Percentiles rank a stretch among this genome's conserved stretches.
Conservation (phyloP, 345 rosid species). For the Ailanthus altissimus region DNA sequence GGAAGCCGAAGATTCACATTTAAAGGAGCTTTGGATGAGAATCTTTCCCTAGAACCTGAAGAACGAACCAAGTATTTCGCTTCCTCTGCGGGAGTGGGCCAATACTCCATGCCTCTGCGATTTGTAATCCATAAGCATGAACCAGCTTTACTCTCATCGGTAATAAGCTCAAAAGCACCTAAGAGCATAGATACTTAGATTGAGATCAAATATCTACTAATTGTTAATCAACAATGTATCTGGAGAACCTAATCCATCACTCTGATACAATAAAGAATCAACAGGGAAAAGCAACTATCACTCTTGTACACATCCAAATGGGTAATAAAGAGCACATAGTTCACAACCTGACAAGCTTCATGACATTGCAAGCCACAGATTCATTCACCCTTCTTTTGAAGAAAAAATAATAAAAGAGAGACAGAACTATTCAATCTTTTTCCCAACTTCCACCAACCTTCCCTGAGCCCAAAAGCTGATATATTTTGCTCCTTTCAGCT, state of each 20-base stretch:
- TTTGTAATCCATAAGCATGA: constrained; percentile 89
- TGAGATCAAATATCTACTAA: not conserved
- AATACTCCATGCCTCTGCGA: constrained; percentile 88
- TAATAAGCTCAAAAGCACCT: constrained; percentile 95
- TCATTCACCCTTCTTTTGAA: not conserved
- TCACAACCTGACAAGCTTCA: not conserved
- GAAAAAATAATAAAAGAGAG: not conserved
- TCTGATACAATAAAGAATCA: not conserved
- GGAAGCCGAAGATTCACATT: constrained; percentile 59
- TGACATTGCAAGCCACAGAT: not conserved
- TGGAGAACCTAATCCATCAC: not conserved
- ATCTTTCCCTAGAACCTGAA: constrained; percentile 41
- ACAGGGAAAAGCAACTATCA: not conserved
- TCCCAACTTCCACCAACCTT: not conserved
- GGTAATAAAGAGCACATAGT: not conserved
- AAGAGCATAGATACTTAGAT: constrained; percentile 8
- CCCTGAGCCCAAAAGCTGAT: not conserved
- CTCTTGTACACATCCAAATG: not conserved
- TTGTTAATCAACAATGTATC: not conserved
- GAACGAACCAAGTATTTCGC: constrained; percentile 60
- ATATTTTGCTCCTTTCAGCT: not conserved
- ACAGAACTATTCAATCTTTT: not conserved
- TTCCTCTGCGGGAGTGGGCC: constrained; percentile 78
- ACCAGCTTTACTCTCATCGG: constrained; percentile 77
- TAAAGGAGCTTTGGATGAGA: constrained; percentile 38